These are phyloP conservation scores for Endocladia muricata DNA, from an alignment of 31 red algal species.

Conservation along the genomic window DNA sequence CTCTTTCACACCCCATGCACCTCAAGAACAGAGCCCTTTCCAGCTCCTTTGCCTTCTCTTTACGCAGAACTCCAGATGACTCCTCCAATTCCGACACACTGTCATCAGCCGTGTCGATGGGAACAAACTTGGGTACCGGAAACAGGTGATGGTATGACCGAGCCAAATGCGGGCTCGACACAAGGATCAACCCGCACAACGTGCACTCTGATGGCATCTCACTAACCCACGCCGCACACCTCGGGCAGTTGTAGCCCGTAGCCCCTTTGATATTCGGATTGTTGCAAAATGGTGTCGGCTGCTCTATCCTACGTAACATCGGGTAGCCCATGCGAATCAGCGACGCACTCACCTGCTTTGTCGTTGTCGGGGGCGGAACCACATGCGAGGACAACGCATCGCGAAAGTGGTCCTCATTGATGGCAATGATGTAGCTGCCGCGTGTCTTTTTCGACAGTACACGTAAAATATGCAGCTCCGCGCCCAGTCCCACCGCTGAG, in stretches of 20 bases:
- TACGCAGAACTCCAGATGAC: no score
- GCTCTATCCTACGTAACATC: constrained; percentile 41
- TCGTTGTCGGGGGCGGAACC: constrained; percentile 64
- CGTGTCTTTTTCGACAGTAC: constrained; percentile 39
- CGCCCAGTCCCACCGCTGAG: constrained; percentile 79
- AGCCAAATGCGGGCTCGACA: constrained; percentile 79
- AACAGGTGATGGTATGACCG: constrained; percentile 94
- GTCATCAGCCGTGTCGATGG: constrained; percentile 13
- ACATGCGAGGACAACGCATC: constrained; percentile 51
- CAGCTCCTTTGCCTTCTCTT: neutral
- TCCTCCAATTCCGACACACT: no score
- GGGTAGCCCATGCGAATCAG: constrained; percentile 95
- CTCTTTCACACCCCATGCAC: constrained; percentile 54
- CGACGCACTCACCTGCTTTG: constrained; percentile 41
- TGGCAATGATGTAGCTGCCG: constrained; percentile 71
- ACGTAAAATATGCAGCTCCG: constrained; percentile 83
- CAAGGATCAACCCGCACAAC: constrained; percentile 87
- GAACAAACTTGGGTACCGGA: constrained; percentile 75
- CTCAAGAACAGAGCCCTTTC: neutral
- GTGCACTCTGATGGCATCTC: constrained; percentile 90
- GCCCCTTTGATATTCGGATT: constrained; percentile 44
- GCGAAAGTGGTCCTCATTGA: constrained; percentile 80
- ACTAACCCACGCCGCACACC: constrained; percentile 76
- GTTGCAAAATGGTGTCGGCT: constrained; percentile 43
- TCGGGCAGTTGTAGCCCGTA: constrained; percentile 77